Conservation (phyloP, 1,284 basidiomycete genomes). For the Ustilago bromivora region DNA sequence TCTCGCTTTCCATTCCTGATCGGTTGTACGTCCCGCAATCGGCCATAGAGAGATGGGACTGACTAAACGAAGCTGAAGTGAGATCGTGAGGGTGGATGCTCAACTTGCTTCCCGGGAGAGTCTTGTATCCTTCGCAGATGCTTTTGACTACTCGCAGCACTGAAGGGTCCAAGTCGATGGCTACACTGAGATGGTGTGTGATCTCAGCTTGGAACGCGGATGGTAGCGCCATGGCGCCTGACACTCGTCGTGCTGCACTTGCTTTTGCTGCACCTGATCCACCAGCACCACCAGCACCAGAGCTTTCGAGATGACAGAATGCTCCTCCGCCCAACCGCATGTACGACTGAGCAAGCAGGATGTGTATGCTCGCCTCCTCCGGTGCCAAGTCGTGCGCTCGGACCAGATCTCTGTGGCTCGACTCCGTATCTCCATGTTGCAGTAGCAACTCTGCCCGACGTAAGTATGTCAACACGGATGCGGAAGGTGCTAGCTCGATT, state of each 20-base stretch:
- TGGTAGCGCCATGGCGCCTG: conserved; percentile 34
- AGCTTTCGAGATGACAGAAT: conserved; percentile 53
- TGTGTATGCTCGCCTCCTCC: conserved; percentile 63
- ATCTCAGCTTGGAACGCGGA: conserved; percentile 53
- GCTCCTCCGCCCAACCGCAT: conserved; percentile 64
- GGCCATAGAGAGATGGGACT: conserved; percentile 19
- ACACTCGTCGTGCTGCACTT: conserved; percentile 19
- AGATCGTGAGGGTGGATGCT: conserved; percentile 23
- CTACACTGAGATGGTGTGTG: conserved; percentile 59
- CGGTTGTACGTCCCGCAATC: conserved; percentile 4
- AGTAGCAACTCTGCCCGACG: conserved; percentile 36
- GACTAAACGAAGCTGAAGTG: conserved; percentile 14
- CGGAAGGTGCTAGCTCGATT: conserved; percentile 26
- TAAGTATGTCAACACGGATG: conserved; percentile 43
- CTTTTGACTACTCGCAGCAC: conserved; percentile 48
- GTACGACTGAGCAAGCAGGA: conserved; percentile 66
- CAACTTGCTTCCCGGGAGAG: conserved; percentile 33
- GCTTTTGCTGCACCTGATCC: conserved; percentile 9
- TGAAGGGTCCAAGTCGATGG: conserved; percentile 59
- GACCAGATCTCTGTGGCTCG: conserved; percentile 61
- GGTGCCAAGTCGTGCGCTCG: conserved; percentile 57
- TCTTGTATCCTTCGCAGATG: conserved; percentile 54
- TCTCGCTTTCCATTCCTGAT: conserved; percentile 5
- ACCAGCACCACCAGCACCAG: conserved; percentile 5
- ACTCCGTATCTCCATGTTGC: conserved; percentile 32